phyloP scores from a whole-genome alignment of 768 basidiomycete species.

The Pisolithus orientalis region DNA sequence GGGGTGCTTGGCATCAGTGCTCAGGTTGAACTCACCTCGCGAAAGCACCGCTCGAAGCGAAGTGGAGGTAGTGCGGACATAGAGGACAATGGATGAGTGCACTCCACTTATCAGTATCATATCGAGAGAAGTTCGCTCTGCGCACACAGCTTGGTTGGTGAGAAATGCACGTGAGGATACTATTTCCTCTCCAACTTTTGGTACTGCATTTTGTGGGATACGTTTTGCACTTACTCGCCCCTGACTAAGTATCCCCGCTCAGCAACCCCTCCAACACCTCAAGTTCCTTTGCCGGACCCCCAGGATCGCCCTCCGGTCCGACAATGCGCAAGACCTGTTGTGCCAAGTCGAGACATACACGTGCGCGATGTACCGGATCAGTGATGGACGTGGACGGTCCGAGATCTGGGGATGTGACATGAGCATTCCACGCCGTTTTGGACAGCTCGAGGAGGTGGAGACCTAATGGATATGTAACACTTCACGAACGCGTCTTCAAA shows the following conservation, averaged over 20 bases:
- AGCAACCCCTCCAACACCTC: conserved; percentile 38
- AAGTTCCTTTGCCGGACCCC: conserved; percentile 54
- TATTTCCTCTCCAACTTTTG: no score
- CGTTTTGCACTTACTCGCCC: not conserved
- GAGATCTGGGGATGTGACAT: conserved; percentile 28
- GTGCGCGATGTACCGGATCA: conserved; percentile 24
- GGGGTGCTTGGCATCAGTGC: no score
- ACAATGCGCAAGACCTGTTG: conserved; percentile 38
- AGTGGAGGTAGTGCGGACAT: no score
- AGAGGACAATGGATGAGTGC: no score
- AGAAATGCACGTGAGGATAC: no score
- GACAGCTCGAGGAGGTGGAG: conserved; percentile 71
- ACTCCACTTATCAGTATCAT: no score
- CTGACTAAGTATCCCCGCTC: not conserved
- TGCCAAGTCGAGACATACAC: conserved; percentile 36
- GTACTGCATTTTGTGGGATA: not conserved
- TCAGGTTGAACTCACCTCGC: no score
- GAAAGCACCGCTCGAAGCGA: no score
- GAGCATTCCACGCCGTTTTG: conserved; percentile 72
- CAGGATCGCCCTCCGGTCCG: conserved; percentile 58
- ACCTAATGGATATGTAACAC: conserved; percentile 35
- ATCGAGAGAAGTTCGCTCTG: no score
- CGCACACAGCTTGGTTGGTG: no score
- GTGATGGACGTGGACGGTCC: conserved; percentile 9
- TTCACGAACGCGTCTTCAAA: not conserved